Evolutionary conservation across 1,284 basidiomycete species (phyloP).

Genomic region (Athelia psychrophila): DNA sequence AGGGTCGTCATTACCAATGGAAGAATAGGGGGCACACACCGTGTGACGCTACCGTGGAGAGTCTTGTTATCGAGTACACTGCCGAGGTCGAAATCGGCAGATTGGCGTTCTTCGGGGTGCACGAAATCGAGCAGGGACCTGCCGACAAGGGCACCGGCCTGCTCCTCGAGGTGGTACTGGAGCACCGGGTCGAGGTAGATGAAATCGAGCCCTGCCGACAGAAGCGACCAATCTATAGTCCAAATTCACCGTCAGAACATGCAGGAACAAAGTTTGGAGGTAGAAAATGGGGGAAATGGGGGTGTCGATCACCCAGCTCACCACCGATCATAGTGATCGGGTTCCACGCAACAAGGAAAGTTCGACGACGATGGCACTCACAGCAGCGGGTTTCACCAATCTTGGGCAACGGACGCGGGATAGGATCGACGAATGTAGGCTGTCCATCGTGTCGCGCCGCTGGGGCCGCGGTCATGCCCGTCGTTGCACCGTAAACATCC

Average conservation of each 20-base stretch:
- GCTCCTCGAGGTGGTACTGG: constrained; percentile 69
- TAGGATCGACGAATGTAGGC: constrained; percentile 17
- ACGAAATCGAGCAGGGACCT: constrained; percentile 83
- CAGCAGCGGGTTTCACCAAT: constrained; percentile 73
- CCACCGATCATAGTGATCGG: constrained; percentile 1
- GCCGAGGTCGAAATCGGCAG: constrained; percentile 75
- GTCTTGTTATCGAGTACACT: constrained; percentile 79
- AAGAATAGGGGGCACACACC: constrained; percentile 44
- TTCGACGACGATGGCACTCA: constrained; percentile 37
- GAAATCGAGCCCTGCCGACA: constrained; percentile 75
- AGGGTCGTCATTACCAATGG: constrained; percentile 9
- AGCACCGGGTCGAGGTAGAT: constrained; percentile 90
- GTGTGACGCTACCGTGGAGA: constrained; percentile 89
- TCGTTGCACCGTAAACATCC: background rate
- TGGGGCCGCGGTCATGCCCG: constrained; percentile 11
- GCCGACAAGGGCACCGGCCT: constrained; percentile 69
- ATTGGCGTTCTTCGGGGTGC: constrained; percentile 84
- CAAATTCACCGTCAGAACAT: background rate
- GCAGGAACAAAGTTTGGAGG: background rate
- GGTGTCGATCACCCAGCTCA: constrained; percentile 1
- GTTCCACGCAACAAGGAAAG: constrained; percentile 9
- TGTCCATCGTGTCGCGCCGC: constrained; percentile 13
- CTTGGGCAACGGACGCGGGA: constrained; percentile 37
- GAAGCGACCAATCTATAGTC: constrained; percentile 68
- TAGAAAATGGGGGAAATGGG: background rate